These are phyloP conservation scores for Solidago caesia DNA, from an alignment of 129 eudicot genomes.

Conservation along the genomic window DNA sequence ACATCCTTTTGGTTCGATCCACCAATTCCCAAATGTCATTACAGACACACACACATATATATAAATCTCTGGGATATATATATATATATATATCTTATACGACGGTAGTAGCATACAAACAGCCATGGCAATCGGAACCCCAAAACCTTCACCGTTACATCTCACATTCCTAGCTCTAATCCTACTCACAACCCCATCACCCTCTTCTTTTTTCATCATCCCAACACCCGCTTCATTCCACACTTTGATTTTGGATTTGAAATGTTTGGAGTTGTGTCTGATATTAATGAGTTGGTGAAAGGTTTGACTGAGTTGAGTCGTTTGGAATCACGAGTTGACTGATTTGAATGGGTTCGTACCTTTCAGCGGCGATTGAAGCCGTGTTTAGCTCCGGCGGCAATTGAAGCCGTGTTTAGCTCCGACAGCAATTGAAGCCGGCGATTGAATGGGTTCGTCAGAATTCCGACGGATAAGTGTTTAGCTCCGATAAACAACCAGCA, in stretches of 20 bases:
- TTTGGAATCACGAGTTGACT: constrained; percentile 45
- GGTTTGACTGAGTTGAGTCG: constrained; percentile 49
- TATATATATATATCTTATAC: too few relatives aligned
- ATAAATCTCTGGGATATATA: too few relatives aligned
- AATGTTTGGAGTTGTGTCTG: constrained; percentile 41
- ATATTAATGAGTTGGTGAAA: constrained; percentile 50
- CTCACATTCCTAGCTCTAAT: constrained; percentile 17
- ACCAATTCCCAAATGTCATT: too few relatives aligned
- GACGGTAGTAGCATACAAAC: not conserved
- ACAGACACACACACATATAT: too few relatives aligned
- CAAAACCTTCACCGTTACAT: constrained; percentile 3
- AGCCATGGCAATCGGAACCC: constrained; percentile 29
- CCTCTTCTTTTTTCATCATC: constrained; percentile 32
- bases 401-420: too few relatives aligned
- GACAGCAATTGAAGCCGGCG: too few relatives aligned
- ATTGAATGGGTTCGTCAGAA: too few relatives aligned
- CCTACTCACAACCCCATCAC: constrained; percentile 26
- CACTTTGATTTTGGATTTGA: constrained; percentile 44
- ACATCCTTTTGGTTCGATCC: too few relatives aligned
- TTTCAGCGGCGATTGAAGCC: too few relatives aligned
- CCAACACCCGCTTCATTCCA: constrained; percentile 45
- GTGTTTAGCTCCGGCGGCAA: too few relatives aligned
- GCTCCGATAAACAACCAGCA: too few relatives aligned
- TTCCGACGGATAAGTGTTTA: too few relatives aligned
- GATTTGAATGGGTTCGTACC: constrained; percentile 51